Evolutionary conservation across 202 grass and related monocot species (phyloP).

Genomic region (Tripidium arundinaceum): DNA sequence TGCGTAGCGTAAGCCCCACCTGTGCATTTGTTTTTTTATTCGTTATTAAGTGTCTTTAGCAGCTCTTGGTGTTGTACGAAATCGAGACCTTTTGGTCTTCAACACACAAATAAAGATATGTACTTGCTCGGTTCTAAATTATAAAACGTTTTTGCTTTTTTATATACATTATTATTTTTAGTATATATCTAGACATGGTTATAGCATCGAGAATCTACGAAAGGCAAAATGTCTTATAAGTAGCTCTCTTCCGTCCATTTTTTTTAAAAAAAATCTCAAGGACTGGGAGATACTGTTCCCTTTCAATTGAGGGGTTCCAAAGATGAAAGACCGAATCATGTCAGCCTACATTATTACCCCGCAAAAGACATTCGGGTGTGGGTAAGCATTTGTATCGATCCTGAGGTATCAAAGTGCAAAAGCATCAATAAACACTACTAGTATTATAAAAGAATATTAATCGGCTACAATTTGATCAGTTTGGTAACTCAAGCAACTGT

Average conservation of each 20-base stretch:
- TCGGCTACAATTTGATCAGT: slow-evolving; percentile 27
- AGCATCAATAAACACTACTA: not conserved
- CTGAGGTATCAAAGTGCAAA: not conserved
- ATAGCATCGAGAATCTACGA: too few relatives aligned
- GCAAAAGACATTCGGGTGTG: too few relatives aligned
- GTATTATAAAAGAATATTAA: slow-evolving; percentile 35
- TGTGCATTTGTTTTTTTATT: not conserved
- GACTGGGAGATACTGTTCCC: too few relatives aligned
- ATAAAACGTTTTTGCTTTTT: too few relatives aligned
- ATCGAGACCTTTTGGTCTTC: not conserved
- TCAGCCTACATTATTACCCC: too few relatives aligned
- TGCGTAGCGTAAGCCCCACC: not conserved
- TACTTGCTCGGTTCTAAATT: too few relatives aligned
- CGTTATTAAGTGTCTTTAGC: not conserved
- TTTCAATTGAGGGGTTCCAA: too few relatives aligned
- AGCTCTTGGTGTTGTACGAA: not conserved
- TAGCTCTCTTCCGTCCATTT: not conserved
- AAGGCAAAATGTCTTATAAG: too few relatives aligned
- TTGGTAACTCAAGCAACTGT: slow-evolving; percentile 38
- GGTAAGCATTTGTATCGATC: too few relatives aligned
- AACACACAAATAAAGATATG: not conserved
- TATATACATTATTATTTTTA: too few relatives aligned
- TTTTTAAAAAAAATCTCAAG: not conserved
- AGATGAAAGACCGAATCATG: too few relatives aligned
- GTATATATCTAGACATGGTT: too few relatives aligned